Evolutionary conservation across 495 filamentous ascomycete genomes (phyloP).

Genomic region (Pyrenula massariospora): DNA sequence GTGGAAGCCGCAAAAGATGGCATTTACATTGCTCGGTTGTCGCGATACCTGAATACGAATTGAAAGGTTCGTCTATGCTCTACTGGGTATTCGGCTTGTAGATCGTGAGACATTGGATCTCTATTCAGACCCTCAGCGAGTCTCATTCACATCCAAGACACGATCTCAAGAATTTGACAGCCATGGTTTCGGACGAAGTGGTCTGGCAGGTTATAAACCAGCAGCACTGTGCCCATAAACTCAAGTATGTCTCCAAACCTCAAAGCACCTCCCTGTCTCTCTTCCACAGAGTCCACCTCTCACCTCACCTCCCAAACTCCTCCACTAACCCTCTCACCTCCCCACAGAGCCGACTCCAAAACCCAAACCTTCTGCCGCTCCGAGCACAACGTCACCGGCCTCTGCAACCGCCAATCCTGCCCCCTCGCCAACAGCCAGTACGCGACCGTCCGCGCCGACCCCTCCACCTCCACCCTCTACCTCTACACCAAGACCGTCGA

Average conservation of each 20-base stretch:
- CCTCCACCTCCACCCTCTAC: slow-evolving; percentile 74
- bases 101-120: too few species aligned
- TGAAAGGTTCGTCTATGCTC: too few species aligned
- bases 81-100: too few species aligned
- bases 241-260: slow-evolving; percentile 53
- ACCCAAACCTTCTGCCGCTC: slow-evolving; percentile 90
- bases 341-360: slow-evolving; percentile 68
- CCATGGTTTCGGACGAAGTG: slow-evolving; percentile 85
- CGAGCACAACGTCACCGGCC: slow-evolving; percentile 89
- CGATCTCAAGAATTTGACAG: too few species aligned
- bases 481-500: slow-evolving; percentile 97
- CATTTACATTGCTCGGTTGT: too few species aligned
- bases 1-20: too few species aligned
- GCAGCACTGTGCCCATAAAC: slow-evolving; percentile 92
- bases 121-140: too few species aligned
- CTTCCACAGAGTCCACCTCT: slow-evolving; percentile 1
- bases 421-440: slow-evolving; percentile 93
- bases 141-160: too few species aligned
- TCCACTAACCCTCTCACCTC: slow-evolving; percentile 1
- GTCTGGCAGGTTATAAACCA: slow-evolving; percentile 95
- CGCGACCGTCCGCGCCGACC: slow-evolving; percentile 79
- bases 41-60: too few species aligned
- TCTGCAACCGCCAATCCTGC: slow-evolving; percentile 91
- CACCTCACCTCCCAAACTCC: slow-evolving; percentile 1
- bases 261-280: neutral